These are phyloP conservation scores for Fusarium tupiense DNA, from an alignment of 2,329 filamentous ascomycete genomes.

Conservation along the genomic window DNA sequence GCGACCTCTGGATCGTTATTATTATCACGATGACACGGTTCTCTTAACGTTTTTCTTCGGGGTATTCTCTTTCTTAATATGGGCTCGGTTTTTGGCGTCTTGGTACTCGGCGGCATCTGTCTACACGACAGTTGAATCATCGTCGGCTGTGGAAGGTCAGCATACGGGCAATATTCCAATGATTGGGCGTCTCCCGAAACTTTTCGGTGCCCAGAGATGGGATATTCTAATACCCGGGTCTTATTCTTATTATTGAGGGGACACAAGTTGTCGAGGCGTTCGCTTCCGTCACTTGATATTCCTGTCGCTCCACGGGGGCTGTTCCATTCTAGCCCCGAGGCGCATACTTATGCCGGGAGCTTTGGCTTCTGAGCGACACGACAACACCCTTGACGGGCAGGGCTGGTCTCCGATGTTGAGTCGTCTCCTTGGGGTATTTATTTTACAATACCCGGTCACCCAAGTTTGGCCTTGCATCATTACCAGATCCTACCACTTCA, in stretches of 20 bases:
- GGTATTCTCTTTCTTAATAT: constrained; percentile 18
- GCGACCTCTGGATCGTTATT: constrained; percentile 45
- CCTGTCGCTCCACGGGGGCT: constrained; percentile 34
- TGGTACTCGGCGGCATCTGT: constrained; percentile 33
- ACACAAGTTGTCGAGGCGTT: constrained; percentile 12
- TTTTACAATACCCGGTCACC: constrained; percentile 43
- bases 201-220: constrained; percentile 7
- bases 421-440: constrained; percentile 40
- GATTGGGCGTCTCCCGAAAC: constrained; percentile 1
- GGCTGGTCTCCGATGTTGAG: constrained; percentile 42
- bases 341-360: constrained; percentile 29
- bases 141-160: constrained; percentile 28
- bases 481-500: constrained; percentile 42
- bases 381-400: constrained; percentile 41
- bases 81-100: constrained; percentile 40
- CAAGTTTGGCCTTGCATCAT: constrained; percentile 39
- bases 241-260: constrained; percentile 34
- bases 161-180: constrained; percentile 1
- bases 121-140: constrained; percentile 19
- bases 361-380: constrained; percentile 37
- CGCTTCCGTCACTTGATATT: constrained; percentile 24
- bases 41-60: constrained; percentile 27
- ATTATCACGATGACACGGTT: constrained; percentile 49
- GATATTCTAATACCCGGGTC: constrained; percentile 14
- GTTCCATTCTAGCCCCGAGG: constrained; percentile 36